phyloP scores from a whole-genome alignment of 768 basidiomycete genomes.

The Suillus bovinus region DNA sequence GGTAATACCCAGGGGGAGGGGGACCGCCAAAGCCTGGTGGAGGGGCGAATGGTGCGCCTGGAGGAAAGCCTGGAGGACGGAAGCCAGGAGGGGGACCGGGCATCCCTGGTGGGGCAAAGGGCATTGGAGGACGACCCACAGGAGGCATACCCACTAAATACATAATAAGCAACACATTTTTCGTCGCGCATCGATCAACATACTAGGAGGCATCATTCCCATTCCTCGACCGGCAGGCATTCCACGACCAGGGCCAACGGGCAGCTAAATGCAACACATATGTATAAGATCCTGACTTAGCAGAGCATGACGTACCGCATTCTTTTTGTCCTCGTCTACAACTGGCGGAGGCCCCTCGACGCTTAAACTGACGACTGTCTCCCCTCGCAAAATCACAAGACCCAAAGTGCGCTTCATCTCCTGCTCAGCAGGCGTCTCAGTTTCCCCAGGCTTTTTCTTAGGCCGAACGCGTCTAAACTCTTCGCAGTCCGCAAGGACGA shows the following conservation, averaged over 20 bases:
- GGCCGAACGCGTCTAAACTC: constrained; percentile 92
- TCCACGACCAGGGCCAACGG: constrained; percentile 89
- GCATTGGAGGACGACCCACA: constrained; percentile 68
- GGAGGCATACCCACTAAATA: constrained; percentile 57
- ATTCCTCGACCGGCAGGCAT: constrained; percentile 97
- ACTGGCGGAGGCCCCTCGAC: constrained; percentile 96
- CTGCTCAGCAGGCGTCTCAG: constrained; percentile 72
- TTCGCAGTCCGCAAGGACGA: constrained; percentile 97
- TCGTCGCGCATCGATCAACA: constrained; percentile 30
- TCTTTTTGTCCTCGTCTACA: constrained; percentile 88
- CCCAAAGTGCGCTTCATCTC: constrained; percentile 97
- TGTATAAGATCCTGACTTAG: constrained; percentile 19
- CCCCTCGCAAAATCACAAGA: constrained; percentile 95
- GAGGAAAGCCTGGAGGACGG: constrained; percentile 81
- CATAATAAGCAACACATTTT: constrained; percentile 12
- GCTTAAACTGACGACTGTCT: constrained; percentile 91
- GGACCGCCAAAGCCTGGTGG: constrained; percentile 81
- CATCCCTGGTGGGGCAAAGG: constrained; percentile 71
- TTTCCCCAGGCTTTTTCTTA: constrained; percentile 86
- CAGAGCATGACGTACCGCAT: constrained; percentile 50
- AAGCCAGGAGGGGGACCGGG: constrained; percentile 85
- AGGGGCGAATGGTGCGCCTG: constrained; percentile 77
- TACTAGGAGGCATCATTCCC: constrained; percentile 90
- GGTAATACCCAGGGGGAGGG: constrained; percentile 77
- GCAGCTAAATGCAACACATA: constrained; percentile 50